Percentiles rank a stretch among this genome's conserved stretches.
These are phyloP conservation scores for Carex kokanica DNA, from an alignment of 176 grass and related monocot species.

Conservation along the genomic window DNA sequence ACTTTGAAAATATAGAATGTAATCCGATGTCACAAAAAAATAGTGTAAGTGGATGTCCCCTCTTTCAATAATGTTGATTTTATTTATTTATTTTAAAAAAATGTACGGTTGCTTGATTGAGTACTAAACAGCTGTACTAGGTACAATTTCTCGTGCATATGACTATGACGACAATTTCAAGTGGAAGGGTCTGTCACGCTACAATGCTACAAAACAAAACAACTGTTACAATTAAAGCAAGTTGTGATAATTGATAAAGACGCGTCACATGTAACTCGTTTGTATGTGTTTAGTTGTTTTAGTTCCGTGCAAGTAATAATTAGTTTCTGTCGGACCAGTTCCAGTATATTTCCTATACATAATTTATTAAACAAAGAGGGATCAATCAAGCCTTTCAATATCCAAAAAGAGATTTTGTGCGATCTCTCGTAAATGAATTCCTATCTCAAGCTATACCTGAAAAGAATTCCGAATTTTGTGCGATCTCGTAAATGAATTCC, in stretches of 20 bases:
- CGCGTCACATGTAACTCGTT: neutral
- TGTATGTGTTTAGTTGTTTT: neutral
- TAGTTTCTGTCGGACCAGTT: neutral
- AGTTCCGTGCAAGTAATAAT: conserved; percentile 1
- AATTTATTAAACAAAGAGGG: too few species aligned
- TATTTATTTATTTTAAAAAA: neutral
- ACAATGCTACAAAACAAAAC: neutral
- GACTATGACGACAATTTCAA: neutral
- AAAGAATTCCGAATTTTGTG: too few species aligned
- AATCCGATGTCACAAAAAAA: too few species aligned
- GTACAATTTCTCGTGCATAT: neutral
- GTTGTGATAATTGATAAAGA: neutral
- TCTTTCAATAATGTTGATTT: neutral
- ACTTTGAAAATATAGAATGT: too few species aligned
- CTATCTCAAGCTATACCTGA: too few species aligned
- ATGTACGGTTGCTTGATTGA: neutral
- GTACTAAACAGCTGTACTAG: neutral
- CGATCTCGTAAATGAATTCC: too few species aligned
- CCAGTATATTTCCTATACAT: neutral
- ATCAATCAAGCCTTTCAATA: too few species aligned
- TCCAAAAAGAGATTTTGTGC: too few species aligned
- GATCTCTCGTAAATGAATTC: too few species aligned
- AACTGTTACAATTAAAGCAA: neutral
- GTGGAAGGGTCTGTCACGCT: neutral
- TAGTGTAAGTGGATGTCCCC: too few species aligned